Percentiles rank a stretch among this genome's conserved stretches.
Conservation (phyloP, 1,284 basidiomycete genomes). For the Gomphus sp. region DNA sequence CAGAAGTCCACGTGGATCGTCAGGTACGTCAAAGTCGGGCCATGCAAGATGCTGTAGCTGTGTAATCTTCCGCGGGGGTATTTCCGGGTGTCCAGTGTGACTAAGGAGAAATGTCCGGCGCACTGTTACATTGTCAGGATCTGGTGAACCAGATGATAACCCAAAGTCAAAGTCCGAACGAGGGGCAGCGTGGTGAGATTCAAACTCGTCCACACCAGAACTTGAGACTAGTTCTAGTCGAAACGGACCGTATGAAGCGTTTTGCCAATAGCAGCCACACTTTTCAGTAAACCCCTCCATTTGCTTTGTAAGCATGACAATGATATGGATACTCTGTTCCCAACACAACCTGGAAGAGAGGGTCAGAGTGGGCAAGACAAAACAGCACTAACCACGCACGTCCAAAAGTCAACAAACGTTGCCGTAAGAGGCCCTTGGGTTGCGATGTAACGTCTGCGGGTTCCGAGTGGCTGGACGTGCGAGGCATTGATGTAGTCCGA, state of each 20-base stretch:
- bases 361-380: constrained; percentile 3
- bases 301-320: constrained; percentile 88
- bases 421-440: constrained; percentile 92
- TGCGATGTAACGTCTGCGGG: constrained; percentile 80
- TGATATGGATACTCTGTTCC: constrained; percentile 75
- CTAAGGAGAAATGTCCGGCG: constrained; percentile 58
- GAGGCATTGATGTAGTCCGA: constrained; percentile 93
- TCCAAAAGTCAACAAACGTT: constrained; percentile 94
- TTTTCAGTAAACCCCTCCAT: constrained; percentile 85
- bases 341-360: constrained; percentile 49
- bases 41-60: constrained; percentile 89
- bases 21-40: constrained; percentile 92
- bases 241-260: constrained; percentile 63
- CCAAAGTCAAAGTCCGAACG: constrained; percentile 7
- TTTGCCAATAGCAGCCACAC: constrained; percentile 88
- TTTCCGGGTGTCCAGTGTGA: constrained; percentile 48
- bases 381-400: constrained; percentile 44
- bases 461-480: constrained; percentile 79
- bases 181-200: constrained; percentile 8
- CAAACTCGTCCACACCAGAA: constrained; percentile 34
- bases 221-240: constrained; percentile 56
- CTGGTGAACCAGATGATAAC: not conserved
- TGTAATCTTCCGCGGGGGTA: constrained; percentile 50
- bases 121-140: constrained; percentile 34
- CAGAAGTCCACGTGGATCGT: constrained; percentile 66